Conservation (phyloP, 2,329 filamentous ascomycete genomes). For the Lomentospora prolificans region DNA sequence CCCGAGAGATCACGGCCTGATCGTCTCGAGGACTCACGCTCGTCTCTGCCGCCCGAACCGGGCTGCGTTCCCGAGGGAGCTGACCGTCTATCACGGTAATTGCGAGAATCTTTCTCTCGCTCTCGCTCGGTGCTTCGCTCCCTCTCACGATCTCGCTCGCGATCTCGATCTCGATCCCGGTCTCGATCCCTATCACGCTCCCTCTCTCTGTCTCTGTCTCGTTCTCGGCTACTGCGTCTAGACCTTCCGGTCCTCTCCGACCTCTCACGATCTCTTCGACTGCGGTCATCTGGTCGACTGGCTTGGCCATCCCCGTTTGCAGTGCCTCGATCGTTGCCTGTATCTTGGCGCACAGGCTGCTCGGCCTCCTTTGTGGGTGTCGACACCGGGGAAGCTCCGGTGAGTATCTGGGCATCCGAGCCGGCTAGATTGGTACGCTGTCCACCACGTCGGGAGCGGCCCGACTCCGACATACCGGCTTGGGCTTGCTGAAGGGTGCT, state of each 20-base stretch:
- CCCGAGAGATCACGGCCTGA: conserved; percentile 14
- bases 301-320: conserved; percentile 26
- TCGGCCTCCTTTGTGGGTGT: conserved; percentile 40
- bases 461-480: conserved; percentile 15
- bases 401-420: conserved; percentile 47
- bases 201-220: conserved; percentile 33
- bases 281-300: conserved; percentile 31
- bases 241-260: conserved; percentile 29
- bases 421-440: conserved; percentile 30
- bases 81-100: conserved; percentile 34
- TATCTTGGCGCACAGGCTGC: conserved; percentile 30
- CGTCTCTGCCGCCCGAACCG: conserved; percentile 15
- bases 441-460: background rate
- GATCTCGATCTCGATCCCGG: conserved; percentile 24
- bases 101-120: conserved; percentile 35
- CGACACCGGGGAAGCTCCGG: conserved; percentile 39
- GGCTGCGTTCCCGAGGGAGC: conserved; percentile 15
- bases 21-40: conserved; percentile 15
- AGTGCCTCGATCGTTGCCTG: conserved; percentile 22
- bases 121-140: conserved; percentile 39
- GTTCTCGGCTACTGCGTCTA: conserved; percentile 40
- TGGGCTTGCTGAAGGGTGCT: conserved; percentile 45
- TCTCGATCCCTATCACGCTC: conserved; percentile 29
- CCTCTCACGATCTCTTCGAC: conserved; percentile 33
- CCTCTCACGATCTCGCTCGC: conserved; percentile 27